A percentile compares a stretch with the other conserved stretches of the same genome.
phyloP scores from a whole-genome alignment of 352 stramenopile genomes.

The Pythium chondricola region DNA sequence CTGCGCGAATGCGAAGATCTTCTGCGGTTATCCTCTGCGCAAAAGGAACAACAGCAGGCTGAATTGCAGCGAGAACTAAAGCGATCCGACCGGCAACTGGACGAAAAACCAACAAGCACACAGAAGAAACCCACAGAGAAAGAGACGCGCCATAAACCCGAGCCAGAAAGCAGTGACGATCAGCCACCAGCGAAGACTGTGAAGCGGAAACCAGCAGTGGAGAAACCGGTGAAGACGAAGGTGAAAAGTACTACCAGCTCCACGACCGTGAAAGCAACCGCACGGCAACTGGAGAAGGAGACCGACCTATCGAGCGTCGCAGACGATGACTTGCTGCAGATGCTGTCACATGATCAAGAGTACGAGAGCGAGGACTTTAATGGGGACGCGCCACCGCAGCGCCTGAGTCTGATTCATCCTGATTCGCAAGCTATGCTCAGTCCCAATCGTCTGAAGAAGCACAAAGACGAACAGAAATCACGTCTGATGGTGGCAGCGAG shows the following conservation, averaged over 20 bases:
- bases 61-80: constrained; percentile 1
- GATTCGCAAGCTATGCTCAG: constrained; percentile 17
- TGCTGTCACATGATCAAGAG: constrained; percentile 49
- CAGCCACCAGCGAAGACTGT: background rate
- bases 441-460: constrained; percentile 9
- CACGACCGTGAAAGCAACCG: background rate
- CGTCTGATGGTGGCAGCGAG: background rate
- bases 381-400: constrained; percentile 33
- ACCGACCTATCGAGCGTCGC: constrained; percentile 16
- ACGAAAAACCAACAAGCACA: background rate
- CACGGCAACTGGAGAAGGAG: constrained; percentile 17
- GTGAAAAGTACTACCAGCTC: background rate
- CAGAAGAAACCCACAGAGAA: constrained; percentile 3
- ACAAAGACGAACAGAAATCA: background rate
- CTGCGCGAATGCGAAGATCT: constrained; percentile 32
- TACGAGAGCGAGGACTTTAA: constrained; percentile 48
- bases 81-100: background rate
- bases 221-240: constrained; percentile 12
- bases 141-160: too few relatives aligned
- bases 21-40: constrained; percentile 15
- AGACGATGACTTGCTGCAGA: constrained; percentile 42
- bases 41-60: constrained; percentile 13
- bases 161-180: constrained; percentile 16
- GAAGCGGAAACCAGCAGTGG: constrained; percentile 5
- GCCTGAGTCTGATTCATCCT: constrained; percentile 49